phyloP scores from a whole-genome alignment of 345 rosid species.

The Salix suchowensis region DNA sequence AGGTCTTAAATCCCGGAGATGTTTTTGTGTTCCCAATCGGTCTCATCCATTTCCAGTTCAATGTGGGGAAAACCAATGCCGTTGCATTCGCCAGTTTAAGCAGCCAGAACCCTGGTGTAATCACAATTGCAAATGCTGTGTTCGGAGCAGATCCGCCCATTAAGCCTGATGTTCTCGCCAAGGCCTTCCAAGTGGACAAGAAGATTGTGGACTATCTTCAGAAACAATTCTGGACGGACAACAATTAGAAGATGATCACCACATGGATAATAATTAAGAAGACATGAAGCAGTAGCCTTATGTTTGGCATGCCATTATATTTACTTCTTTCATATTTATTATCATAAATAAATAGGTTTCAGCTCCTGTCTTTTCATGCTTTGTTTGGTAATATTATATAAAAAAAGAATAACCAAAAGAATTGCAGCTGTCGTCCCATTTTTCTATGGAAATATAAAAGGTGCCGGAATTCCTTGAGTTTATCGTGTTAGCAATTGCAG shows the following conservation, averaged over 20 bases:
- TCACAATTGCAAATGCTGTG: background rate
- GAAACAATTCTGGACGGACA: background rate
- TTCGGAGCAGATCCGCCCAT: background rate
- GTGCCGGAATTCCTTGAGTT: too few species aligned
- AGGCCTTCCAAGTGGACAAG: background rate
- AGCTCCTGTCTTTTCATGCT: too few species aligned
- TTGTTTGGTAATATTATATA: too few species aligned
- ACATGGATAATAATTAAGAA: background rate
- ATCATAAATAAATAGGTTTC: background rate
- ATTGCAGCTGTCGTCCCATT: too few species aligned
- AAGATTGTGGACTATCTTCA: background rate
- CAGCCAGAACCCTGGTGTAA: conserved; percentile 15
- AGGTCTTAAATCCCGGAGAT: conserved; percentile 1
- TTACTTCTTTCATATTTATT: background rate
- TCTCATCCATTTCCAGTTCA: conserved; percentile 2
- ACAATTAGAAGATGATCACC: background rate
- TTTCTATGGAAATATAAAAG: too few species aligned
- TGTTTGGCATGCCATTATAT: background rate
- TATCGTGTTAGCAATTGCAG: too few species aligned
- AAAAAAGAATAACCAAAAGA: too few species aligned
- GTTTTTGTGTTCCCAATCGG: conserved; percentile 9
- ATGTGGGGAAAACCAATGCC: background rate
- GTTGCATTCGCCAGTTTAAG: background rate
- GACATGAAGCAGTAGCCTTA: background rate
- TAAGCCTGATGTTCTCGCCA: background rate